Evolutionary conservation across 2,329 filamentous ascomycete genomes (phyloP), one percentile per base, ranked within the genome.

Genomic region (Phaeomoniella chlamydospora): DNA sequence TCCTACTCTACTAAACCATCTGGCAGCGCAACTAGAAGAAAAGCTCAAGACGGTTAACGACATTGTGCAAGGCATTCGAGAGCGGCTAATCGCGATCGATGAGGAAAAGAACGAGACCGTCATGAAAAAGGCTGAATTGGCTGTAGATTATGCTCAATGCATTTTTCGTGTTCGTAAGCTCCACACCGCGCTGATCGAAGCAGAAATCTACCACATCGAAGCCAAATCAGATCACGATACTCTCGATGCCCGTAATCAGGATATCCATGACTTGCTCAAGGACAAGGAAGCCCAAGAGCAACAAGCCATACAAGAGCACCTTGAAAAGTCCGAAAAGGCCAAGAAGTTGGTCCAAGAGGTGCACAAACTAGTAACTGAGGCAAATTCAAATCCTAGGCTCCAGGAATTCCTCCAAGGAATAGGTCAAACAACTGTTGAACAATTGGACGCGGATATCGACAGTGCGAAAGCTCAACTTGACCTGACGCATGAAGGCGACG

Each of bases 151-250:
- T 51, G 67, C 67, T 18, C 67, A 71, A 43, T 62, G 72, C 3
- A 68, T 92, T 5, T 66, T 69, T n/a, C 51, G 57, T 14, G 68
- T 93, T 31, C 71, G 73, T 11, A 56, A 64, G 34, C 66, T 74
- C 4, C 74, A 81, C 36, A 67, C 77, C 32, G 68, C 70, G 11
- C 59, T 84, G 9, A 56, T 87, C 12, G 76, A 87, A 47, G 74
- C 72, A 2, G 71, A 82, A 45, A 67, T 94, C 31, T 67, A 75
- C 41, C 61, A 72, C 1, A 70, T 92, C 18, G 90, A 98, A 61
- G 87, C 85, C 1, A 56, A 66, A n/a, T 94, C 86, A 0, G 90
- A 98, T 48, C 56, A 80, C 2, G 66, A 74, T 31, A 71, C 72
- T 4, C 64, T 94, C n/a, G 71, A 73, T 46, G 61, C 63, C 12